Conservation (phyloP, 148 eudicot species). For the Chenopodium berlandieri region DNA sequence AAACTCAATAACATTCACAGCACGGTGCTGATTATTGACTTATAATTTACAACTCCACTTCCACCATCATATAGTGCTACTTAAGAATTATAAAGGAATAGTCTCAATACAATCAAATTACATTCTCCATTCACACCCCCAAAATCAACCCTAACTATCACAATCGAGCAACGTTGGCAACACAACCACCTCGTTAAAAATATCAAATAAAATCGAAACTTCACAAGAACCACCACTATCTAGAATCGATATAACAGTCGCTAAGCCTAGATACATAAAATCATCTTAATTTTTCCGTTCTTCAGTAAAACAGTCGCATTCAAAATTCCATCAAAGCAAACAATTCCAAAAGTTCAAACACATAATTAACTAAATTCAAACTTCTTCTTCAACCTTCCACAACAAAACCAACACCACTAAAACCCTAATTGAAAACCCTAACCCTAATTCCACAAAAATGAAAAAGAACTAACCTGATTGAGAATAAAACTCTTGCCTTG, state of each 20-base stretch:
- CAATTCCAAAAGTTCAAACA: not conserved
- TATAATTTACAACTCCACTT: not conserved
- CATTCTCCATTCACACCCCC: not conserved
- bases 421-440: conserved; percentile 17
- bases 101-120: not conserved
- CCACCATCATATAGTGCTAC: not conserved
- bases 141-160: not conserved
- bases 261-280: too few relatives aligned
- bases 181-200: not conserved
- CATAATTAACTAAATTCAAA: not conserved
- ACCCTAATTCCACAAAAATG: conserved; percentile 3
- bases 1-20: not conserved
- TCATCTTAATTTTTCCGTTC: not conserved
- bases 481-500: conserved; percentile 92
- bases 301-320: not conserved
- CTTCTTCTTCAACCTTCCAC: not conserved
- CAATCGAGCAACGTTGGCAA: not conserved
- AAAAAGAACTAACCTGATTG: conserved; percentile 51
- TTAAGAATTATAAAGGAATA: not conserved
- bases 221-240: not conserved
- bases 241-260: not conserved
- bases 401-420: not conserved
- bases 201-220: not conserved
- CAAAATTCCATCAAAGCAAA: not conserved
- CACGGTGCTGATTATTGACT: not conserved